Evolutionary conservation across 108 stramenopile genomes (phyloP).

Genomic region (Pseudonitzschia pungens): DNA sequence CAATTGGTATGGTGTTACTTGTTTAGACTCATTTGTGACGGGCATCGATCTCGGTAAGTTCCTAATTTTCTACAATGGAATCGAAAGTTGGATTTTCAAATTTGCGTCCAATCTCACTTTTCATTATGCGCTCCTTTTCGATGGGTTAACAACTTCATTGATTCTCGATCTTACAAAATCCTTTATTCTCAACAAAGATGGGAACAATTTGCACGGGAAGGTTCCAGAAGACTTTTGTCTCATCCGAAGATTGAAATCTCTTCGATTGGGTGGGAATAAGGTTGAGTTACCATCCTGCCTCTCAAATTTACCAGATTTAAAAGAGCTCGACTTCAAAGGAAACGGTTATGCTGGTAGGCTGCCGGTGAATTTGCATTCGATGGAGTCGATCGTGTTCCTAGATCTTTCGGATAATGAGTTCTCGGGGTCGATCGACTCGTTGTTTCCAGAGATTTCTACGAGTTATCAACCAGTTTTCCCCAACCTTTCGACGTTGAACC

Average conservation of each 20-base stretch:
- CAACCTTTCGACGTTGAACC: constrained; percentile 28
- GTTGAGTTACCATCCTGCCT: constrained; percentile 52
- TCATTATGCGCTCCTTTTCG: neutral
- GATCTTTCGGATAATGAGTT: constrained; percentile 31
- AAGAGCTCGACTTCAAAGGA: constrained; percentile 16
- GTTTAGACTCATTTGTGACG: constrained; percentile 3
- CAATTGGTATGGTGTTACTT: constrained; percentile 49
- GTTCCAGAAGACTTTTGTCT: constrained; percentile 39
- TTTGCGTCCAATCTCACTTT: too few species aligned
- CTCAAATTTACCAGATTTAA: constrained; percentile 26
- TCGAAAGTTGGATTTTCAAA: too few species aligned
- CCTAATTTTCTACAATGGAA: neutral
- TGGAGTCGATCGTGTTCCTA: constrained; percentile 24
- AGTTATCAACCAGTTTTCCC: neutral
- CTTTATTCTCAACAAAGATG: constrained; percentile 11
- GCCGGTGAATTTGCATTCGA: constrained; percentile 44
- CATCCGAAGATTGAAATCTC: constrained; percentile 16
- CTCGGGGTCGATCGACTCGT: constrained; percentile 18
- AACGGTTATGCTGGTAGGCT: constrained; percentile 27
- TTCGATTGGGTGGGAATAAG: constrained; percentile 24
- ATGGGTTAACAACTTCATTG: neutral
- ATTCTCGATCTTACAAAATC: neutral
- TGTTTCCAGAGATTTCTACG: neutral
- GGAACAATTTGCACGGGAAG: constrained; percentile 25
- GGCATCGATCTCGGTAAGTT: constrained; percentile 30